Evolutionary conservation across 805 yeast species (phyloP).

Genomic region (Lipomyces lipofer): DNA sequence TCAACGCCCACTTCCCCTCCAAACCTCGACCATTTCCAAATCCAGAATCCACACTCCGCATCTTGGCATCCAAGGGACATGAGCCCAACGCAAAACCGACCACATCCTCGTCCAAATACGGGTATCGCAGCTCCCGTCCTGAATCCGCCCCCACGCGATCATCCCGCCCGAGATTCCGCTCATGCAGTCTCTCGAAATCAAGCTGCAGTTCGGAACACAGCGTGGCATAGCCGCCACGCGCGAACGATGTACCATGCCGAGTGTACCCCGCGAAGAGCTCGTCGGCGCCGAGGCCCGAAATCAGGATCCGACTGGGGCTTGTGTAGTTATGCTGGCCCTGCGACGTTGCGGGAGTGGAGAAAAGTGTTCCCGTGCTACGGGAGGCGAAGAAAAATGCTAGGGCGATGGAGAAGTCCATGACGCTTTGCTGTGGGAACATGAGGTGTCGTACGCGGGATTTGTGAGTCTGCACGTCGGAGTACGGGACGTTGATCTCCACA

Average conservation of each 20-base stretch:
- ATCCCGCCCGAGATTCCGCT: constrained; percentile 84
- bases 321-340: constrained; percentile 41
- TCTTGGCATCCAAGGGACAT: constrained; percentile 43
- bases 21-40: constrained; percentile 42
- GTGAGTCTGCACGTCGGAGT: constrained; percentile 58
- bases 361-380: constrained; percentile 49
- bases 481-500: constrained; percentile 68
- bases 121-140: constrained; percentile 70
- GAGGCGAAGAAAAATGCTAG: constrained; percentile 94
- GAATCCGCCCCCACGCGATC: constrained; percentile 82
- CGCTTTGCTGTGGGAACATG: constrained; percentile 83
- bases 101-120: constrained; percentile 52
- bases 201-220: constrained; percentile 60
- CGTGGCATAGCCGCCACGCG: constrained; percentile 44
- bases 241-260: constrained; percentile 55
- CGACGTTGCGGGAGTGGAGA: constrained; percentile 12
- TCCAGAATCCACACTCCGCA: constrained; percentile 31
- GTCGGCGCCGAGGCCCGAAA: constrained; percentile 97
- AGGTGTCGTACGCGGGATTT: constrained; percentile 57
- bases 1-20: constrained; percentile 54
- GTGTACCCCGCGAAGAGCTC: constrained; percentile 96
- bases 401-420: constrained; percentile 94
- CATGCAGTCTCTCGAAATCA: constrained; percentile 74
- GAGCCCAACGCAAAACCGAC: constrained; percentile 43
- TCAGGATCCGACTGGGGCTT: constrained; percentile 64